Evolutionary conservation across 164 flowering plant species (phyloP).

Genomic region (Warburgia ugandensis): DNA sequence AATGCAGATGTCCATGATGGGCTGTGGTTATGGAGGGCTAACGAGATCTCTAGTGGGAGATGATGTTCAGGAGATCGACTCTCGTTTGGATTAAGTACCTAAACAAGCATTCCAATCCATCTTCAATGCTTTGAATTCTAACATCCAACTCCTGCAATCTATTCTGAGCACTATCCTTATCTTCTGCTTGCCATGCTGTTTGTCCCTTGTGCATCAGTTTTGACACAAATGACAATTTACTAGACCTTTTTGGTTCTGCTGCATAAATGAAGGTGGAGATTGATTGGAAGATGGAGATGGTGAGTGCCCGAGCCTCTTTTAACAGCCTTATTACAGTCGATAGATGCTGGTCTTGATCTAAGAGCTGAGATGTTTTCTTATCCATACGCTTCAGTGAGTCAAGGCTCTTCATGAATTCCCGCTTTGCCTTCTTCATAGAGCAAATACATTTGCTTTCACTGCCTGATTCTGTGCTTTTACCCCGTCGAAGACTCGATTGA

Average conservation of each 20-base stretch:
- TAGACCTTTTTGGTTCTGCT: slow-evolving; percentile 16
- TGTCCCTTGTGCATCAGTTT: too few relatives aligned
- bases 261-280: slow-evolving; percentile 24
- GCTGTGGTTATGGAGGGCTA: too few relatives aligned
- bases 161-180: too few relatives aligned
- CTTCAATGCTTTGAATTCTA: slow-evolving; percentile 35
- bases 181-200: slow-evolving; percentile 10
- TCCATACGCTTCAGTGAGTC: slow-evolving; percentile 19
- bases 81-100: slow-evolving; percentile 50
- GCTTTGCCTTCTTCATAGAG: slow-evolving; percentile 25
- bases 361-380: background rate
- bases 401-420: slow-evolving; percentile 21
- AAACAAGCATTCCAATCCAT: slow-evolving; percentile 38
- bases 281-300: slow-evolving; percentile 25
- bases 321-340: slow-evolving; percentile 19
- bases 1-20: too few relatives aligned
- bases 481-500: slow-evolving; percentile 28
- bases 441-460: slow-evolving; percentile 15
- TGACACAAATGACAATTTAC: slow-evolving; percentile 33
- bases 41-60: slow-evolving; percentile 4
- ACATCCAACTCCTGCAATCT: slow-evolving; percentile 47
- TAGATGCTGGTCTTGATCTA: slow-evolving; percentile 11
- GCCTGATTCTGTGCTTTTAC: slow-evolving; percentile 8
- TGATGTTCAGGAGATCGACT: slow-evolving; percentile 33
- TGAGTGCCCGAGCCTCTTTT: slow-evolving; percentile 25